Percentiles rank a stretch among this genome's conserved stretches.
These are phyloP conservation scores for Stentor coeruleus DNA, from an alignment of 73 alveolate species.

Conservation along the genomic window DNA sequence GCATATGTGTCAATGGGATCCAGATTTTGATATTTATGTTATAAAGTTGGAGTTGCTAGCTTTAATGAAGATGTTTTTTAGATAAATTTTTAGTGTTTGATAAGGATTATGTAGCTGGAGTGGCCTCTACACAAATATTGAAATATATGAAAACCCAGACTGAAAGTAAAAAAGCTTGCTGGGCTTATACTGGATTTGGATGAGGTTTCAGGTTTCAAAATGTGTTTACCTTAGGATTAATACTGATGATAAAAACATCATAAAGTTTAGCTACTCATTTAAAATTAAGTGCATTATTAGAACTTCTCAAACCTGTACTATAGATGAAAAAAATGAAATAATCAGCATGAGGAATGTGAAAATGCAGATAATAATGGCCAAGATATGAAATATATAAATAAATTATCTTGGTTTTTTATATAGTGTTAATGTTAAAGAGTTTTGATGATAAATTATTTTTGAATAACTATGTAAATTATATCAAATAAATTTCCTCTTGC, in stretches of 20 bases:
- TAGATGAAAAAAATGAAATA: not conserved
- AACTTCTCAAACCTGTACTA: not conserved
- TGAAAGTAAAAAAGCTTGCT: not conserved
- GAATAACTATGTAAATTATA: too few relatives aligned
- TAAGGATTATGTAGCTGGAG: not conserved
- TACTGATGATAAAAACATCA: conserved; percentile 8
- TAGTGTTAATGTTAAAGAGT: too few relatives aligned
- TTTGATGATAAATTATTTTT: too few relatives aligned
- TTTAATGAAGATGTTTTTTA: not conserved
- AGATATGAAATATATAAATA: too few relatives aligned
- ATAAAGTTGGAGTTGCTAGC: not conserved
- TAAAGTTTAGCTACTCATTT: not conserved
- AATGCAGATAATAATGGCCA: not conserved
- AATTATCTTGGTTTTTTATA: too few relatives aligned
- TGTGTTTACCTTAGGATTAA: conserved; percentile 7
- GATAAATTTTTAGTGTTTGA: not conserved
- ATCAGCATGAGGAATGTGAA: not conserved
- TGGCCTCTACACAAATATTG: not conserved
- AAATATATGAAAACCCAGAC: not conserved
- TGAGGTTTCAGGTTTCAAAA: conserved; percentile 12
- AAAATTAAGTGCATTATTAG: not conserved
- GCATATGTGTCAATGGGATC: conserved; percentile 10
- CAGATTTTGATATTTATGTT: conserved; percentile 21
- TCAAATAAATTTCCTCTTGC: too few relatives aligned
- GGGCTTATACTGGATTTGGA: not conserved